phyloP scores from a whole-genome alignment of 1,284 basidiomycete species.

The Trichosporon faecale region DNA sequence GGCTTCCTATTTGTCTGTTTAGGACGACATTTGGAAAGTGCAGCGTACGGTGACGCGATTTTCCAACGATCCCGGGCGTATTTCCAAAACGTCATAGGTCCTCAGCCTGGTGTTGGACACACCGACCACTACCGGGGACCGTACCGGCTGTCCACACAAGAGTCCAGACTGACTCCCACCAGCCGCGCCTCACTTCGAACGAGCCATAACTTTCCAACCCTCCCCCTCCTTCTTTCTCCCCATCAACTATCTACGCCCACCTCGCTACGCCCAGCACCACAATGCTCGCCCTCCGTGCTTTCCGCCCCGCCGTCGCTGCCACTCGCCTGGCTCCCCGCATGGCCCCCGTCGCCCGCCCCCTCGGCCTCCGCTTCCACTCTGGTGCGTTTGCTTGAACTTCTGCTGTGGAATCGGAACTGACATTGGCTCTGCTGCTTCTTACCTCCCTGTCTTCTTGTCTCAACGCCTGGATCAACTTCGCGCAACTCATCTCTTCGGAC shows the following conservation, averaged over 20 bases:
- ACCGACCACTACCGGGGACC: background rate
- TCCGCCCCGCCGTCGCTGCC: conserved; percentile 9
- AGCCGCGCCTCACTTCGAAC: background rate
- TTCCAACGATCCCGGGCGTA: conserved; percentile 2
- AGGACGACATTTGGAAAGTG: background rate
- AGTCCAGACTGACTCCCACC: background rate
- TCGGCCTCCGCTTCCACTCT: conserved; percentile 1
- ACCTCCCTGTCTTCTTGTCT: background rate
- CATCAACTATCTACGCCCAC: conserved; percentile 5
- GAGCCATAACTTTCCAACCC: background rate
- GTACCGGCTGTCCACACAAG: background rate
- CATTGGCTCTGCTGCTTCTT: background rate
- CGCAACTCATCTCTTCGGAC: background rate
- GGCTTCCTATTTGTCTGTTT: conserved; percentile 5
- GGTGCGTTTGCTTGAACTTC: background rate
- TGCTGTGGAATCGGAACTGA: background rate
- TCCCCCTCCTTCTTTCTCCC: conserved; percentile 3
- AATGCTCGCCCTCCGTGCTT: conserved; percentile 10
- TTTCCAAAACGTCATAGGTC: conserved; percentile 11
- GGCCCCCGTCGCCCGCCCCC: conserved; percentile 2
- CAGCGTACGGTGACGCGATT: background rate
- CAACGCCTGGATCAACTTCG: background rate
- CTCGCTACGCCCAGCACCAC: conserved; percentile 3
- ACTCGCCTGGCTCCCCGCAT: conserved; percentile 7
- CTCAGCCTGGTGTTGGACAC: background rate